These are phyloP conservation scores for Melianthus villosus DNA, from an alignment of 441 rosid species.

Conservation along the genomic window DNA sequence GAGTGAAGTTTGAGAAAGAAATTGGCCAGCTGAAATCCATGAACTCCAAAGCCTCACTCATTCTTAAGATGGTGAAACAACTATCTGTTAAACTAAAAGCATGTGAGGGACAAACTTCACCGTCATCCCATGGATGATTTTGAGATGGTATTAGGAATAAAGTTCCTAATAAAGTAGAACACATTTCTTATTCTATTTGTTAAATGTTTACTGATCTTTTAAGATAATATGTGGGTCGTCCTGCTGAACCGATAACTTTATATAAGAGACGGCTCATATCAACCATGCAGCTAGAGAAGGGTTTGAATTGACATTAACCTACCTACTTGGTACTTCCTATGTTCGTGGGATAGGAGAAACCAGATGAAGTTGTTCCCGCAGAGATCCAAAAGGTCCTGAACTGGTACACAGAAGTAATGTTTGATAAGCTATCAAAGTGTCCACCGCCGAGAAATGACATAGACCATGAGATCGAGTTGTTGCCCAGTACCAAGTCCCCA, in stretches of 20 bases:
- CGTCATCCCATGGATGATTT: not conserved
- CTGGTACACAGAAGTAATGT: not conserved
- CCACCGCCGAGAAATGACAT: not conserved
- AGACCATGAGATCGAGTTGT: not conserved
- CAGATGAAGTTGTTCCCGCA: not conserved
- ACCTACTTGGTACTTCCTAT: too few relatives aligned
- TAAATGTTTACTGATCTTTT: not conserved
- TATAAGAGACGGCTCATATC: not conserved
- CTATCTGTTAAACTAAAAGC: not conserved
- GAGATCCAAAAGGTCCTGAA: not conserved
- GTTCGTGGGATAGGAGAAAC: too few relatives aligned
- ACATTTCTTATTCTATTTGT: not conserved
- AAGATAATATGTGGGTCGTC: not conserved
- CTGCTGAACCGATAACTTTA: not conserved
- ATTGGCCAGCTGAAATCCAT: not conserved
- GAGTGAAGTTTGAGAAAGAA: not conserved
- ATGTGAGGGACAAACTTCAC: not conserved
- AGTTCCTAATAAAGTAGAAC: not conserved
- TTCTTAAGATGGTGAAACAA: not conserved
- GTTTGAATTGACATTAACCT: too few relatives aligned
- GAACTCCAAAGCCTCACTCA: not conserved
- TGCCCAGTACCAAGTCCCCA: not conserved
- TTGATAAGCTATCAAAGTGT: not conserved
- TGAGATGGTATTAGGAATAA: not conserved
- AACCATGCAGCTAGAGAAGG: too few relatives aligned